Evolutionary conservation across 1,284 basidiomycete species (phyloP).

Genomic region (Apiotrichum laibachii): DNA sequence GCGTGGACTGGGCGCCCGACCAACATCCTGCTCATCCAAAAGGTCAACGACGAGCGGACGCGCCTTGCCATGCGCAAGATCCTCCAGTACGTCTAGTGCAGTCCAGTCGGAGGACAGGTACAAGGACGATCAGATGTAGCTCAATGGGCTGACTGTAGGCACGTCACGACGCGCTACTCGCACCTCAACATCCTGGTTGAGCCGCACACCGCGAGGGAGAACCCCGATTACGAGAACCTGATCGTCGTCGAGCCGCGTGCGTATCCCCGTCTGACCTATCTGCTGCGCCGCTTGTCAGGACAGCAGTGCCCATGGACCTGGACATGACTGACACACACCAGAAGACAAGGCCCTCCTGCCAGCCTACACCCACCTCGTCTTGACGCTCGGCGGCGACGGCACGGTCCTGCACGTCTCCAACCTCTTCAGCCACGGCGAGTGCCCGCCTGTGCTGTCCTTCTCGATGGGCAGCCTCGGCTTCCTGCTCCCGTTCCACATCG

Average conservation of each 20-base stretch:
- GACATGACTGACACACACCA: too few relatives aligned
- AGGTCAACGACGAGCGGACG: constrained; percentile 52
- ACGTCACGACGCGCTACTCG: constrained; percentile 31
- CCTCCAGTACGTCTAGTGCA: constrained; percentile 40
- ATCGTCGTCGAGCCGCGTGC: constrained; percentile 30
- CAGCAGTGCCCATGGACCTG: constrained; percentile 1
- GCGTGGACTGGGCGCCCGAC: constrained; percentile 39
- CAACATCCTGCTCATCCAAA: constrained; percentile 56
- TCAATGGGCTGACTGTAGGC: constrained; percentile 25
- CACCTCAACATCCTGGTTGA: constrained; percentile 41
- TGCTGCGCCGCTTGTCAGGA: not conserved
- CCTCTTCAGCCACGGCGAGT: constrained; percentile 77
- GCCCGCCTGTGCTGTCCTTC: constrained; percentile 92
- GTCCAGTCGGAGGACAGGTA: too few relatives aligned
- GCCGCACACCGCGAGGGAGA: constrained; percentile 41
- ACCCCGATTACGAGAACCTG: constrained; percentile 35
- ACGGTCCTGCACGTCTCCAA: constrained; percentile 94
- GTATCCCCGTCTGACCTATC: constrained; percentile 4
- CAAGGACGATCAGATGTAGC: too few relatives aligned
- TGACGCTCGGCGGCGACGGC: constrained; percentile 92
- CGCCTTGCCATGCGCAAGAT: constrained; percentile 50
- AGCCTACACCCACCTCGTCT: constrained; percentile 67
- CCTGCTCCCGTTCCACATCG: constrained; percentile 74
- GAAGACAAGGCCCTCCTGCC: constrained; percentile 28
- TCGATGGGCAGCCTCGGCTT: constrained; percentile 96